These are phyloP conservation scores for Claviceps sp. DNA, from an alignment of 2,329 filamentous ascomycete species.

Conservation along the genomic window DNA sequence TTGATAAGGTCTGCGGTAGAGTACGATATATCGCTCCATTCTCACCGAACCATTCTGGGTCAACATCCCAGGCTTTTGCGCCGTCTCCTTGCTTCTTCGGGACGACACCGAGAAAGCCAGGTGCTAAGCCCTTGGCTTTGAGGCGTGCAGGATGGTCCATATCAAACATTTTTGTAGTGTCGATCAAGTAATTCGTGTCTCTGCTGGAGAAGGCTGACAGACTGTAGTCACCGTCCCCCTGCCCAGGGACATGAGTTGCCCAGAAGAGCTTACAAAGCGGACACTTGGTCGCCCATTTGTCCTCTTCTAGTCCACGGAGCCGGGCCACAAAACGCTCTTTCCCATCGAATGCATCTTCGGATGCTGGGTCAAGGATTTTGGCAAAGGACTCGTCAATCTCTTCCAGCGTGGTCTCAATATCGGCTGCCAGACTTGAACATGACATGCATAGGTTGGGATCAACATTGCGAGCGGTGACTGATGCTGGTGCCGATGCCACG, in stretches of 20 bases:
- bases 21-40: constrained; percentile 22
- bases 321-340: constrained; percentile 17
- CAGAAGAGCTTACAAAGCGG: constrained; percentile 22
- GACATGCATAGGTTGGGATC: constrained; percentile 19
- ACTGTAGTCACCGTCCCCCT: constrained; percentile 17
- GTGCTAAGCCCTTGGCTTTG: constrained; percentile 16
- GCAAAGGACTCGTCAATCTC: constrained; percentile 18
- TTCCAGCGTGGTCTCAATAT: constrained; percentile 20
- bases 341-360: constrained; percentile 19
- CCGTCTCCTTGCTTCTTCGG: constrained; percentile 18
- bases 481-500: constrained; percentile 7
- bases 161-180: constrained; percentile 18
- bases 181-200: constrained; percentile 22
- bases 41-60: constrained; percentile 19
- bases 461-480: constrained; percentile 12
- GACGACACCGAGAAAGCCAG: constrained; percentile 19
- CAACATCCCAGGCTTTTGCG: constrained; percentile 18
- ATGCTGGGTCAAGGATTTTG: constrained; percentile 15
- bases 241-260: constrained; percentile 19
- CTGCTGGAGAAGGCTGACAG: constrained; percentile 21
- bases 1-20: constrained; percentile 11
- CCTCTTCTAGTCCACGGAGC: constrained; percentile 18
- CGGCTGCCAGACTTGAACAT: constrained; percentile 20
- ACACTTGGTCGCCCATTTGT: constrained; percentile 20
- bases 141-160: constrained; percentile 17